phyloP scores from a whole-genome alignment of 225 moss, liverwort and hornwort genomes.

The Lunularia cruciata region DNA sequence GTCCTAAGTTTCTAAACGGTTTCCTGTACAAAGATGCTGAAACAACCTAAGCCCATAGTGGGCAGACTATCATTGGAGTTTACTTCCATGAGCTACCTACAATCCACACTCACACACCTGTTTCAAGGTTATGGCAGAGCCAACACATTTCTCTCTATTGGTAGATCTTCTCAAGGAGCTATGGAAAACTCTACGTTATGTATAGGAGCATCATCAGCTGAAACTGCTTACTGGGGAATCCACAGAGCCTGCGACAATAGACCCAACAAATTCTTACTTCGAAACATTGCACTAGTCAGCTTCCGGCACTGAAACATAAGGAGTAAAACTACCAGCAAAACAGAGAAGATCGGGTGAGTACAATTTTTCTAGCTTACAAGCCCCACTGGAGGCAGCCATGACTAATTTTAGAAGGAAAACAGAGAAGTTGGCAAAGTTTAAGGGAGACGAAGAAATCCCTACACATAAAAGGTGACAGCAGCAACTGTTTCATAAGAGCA shows the following conservation, averaged over 20 bases:
- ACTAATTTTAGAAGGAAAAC: neutral
- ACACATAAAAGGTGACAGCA: conserved; percentile 8
- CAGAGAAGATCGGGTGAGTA: conserved; percentile 18
- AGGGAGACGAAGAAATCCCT: neutral
- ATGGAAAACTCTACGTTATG: conserved; percentile 1
- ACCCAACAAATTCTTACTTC: neutral
- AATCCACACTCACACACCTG: conserved; percentile 4
- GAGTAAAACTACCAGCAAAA: conserved; percentile 9
- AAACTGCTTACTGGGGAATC: conserved; percentile 9
- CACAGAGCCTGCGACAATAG: neutral
- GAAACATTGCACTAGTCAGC: conserved; percentile 5
- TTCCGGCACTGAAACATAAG: conserved; percentile 10
- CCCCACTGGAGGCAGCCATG: conserved; percentile 11
- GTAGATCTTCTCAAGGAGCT: conserved; percentile 8
- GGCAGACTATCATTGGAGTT: conserved; percentile 5
- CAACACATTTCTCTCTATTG: neutral
- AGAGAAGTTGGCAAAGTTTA: neutral
- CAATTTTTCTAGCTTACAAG: conserved; percentile 18
- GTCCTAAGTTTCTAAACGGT: conserved; percentile 4
- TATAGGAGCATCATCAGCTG: conserved; percentile 19
- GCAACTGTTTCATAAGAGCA: conserved; percentile 5
- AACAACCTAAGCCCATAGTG: conserved; percentile 19
- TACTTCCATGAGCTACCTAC: conserved; percentile 16
- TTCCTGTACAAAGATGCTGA: conserved; percentile 26
- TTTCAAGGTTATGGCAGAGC: conserved; percentile 14